Evolutionary conservation across 768 basidiomycete genomes (phyloP).

Genomic region (Chiua virens): DNA sequence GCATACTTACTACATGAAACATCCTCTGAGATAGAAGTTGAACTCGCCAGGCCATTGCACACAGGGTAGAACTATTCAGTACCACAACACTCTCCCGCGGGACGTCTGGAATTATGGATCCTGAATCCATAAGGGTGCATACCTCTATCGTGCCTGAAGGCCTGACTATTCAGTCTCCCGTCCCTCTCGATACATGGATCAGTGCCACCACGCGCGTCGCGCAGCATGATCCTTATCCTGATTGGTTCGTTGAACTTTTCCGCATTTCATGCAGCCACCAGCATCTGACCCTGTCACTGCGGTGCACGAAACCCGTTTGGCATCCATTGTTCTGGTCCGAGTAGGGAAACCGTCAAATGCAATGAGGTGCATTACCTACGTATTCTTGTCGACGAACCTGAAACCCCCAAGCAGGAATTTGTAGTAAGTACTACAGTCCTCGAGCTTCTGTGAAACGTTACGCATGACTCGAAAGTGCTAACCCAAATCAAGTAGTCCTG

Average conservation of each 20-base stretch:
- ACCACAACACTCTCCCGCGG: conserved; percentile 5
- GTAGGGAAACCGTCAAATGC: background rate
- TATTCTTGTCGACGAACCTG: background rate
- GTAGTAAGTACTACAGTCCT: too few species aligned
- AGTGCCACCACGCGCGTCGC: background rate
- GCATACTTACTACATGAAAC: conserved; percentile 3
- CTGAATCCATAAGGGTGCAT: background rate
- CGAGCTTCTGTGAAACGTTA: background rate
- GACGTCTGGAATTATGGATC: background rate
- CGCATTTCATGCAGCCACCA: background rate
- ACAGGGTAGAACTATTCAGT: too few species aligned
- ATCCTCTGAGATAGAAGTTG: conserved; percentile 14
- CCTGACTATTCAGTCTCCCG: conserved; percentile 8
- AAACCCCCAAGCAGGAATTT: background rate
- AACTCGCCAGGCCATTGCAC: background rate
- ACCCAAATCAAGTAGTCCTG: background rate
- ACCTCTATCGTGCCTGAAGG: background rate
- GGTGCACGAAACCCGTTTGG: background rate
- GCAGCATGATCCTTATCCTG: conserved; percentile 6
- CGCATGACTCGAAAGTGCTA: background rate
- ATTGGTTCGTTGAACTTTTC: too few species aligned
- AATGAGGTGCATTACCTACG: background rate
- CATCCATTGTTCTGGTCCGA: background rate
- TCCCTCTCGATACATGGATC: conserved; percentile 11
- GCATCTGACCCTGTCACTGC: background rate